Conservation (phyloP, 106 monocot species). For the Ottelia alismoides region DNA sequence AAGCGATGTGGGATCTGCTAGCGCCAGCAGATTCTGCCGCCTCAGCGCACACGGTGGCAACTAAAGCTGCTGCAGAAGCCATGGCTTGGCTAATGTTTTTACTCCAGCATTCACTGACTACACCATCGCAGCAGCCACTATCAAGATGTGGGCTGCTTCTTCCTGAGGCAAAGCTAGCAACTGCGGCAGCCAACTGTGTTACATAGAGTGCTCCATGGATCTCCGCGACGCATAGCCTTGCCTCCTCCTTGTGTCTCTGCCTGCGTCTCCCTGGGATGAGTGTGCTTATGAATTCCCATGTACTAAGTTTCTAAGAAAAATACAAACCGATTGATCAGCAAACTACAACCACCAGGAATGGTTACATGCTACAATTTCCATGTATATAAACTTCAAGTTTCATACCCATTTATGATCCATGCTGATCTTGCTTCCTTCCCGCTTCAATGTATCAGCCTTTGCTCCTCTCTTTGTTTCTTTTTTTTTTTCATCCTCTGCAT, state of each 20-base stretch:
- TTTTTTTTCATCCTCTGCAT: conserved; percentile 7
- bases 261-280: conserved; percentile 16
- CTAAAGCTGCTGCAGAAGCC: conserved; percentile 39
- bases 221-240: conserved; percentile 29
- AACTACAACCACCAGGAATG: background rate
- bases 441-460: background rate
- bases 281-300: conserved; percentile 16
- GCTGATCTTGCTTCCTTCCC: background rate
- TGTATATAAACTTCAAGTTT: background rate
- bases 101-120: conserved; percentile 5
- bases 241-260: conserved; percentile 33
- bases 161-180: conserved; percentile 29
- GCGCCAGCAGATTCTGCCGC: conserved; percentile 55
- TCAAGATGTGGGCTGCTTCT: background rate
- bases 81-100: conserved; percentile 32
- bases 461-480: conserved; percentile 1
- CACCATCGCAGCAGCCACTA: background rate
- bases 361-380: background rate
- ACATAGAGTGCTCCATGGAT: conserved; percentile 59
- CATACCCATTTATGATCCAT: conserved; percentile 19
- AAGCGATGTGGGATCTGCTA: conserved; percentile 26
- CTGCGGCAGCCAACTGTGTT: conserved; percentile 42
- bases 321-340: background rate
- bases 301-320: conserved; percentile 21
- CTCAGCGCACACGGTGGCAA: conserved; percentile 69